Conservation (phyloP, 768 basidiomycete species). For the Russula emetica region DNA sequence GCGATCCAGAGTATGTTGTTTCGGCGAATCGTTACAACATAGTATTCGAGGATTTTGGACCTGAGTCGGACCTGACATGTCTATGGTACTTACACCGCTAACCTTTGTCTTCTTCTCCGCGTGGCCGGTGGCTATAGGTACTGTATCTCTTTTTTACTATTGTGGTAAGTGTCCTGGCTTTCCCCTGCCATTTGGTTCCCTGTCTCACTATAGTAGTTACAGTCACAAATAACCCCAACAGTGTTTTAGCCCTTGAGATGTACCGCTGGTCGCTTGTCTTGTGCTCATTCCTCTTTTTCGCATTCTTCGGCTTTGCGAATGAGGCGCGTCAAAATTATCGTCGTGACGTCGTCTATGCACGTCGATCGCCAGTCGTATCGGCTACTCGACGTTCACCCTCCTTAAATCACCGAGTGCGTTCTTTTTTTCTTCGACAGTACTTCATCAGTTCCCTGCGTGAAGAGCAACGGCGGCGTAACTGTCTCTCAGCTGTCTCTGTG, state of each 20-base stretch:
- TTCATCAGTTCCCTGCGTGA: slow-evolving; percentile 4
- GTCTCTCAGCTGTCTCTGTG: too few species aligned
- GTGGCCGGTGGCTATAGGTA: slow-evolving; percentile 29
- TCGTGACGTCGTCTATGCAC: neutral
- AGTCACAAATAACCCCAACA: slow-evolving; percentile 26
- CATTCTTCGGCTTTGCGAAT: neutral
- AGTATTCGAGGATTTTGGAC: slow-evolving; percentile 46
- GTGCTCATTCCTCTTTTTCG: neutral
- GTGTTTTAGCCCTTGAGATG: neutral
- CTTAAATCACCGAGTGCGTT: slow-evolving; percentile 1
- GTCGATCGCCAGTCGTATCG: slow-evolving; percentile 28
- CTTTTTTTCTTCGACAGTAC: neutral
- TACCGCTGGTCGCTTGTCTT: neutral
- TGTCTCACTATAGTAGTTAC: neutral
- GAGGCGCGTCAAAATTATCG: neutral
- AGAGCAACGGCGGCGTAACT: neutral
- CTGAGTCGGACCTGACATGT: slow-evolving; percentile 35
- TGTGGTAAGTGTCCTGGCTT: slow-evolving; percentile 33
- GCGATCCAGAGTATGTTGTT: neutral
- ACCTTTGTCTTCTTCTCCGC: slow-evolving; percentile 34
- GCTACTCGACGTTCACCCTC: slow-evolving; percentile 19
- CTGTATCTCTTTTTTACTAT: slow-evolving; percentile 37
- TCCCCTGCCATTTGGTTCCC: neutral
- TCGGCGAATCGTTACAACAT: neutral
- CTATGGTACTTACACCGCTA: slow-evolving; percentile 34